Percentiles rank a stretch among this genome's conserved stretches.
These are phyloP conservation scores for Bjerkandera adusta DNA, from an alignment of 1,284 basidiomycete genomes.

Conservation along the genomic window DNA sequence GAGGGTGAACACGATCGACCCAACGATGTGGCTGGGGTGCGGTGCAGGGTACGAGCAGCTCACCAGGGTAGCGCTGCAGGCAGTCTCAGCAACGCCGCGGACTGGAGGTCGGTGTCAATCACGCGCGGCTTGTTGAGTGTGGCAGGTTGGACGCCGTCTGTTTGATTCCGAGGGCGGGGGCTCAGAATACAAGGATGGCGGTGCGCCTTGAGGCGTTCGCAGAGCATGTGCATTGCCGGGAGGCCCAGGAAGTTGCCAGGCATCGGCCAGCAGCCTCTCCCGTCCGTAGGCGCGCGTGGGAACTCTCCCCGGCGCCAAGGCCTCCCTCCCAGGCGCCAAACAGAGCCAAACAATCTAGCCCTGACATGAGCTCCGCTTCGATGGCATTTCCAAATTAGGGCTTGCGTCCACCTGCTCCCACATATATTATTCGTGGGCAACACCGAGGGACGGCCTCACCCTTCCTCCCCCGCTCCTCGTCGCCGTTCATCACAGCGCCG, in stretches of 20 bases:
- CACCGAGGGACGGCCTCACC: too few species aligned
- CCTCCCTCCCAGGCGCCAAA: not conserved
- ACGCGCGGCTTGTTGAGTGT: too few species aligned
- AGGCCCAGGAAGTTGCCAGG: not conserved
- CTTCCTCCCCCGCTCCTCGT: conserved; percentile 12
- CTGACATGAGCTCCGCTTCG: conserved; percentile 7
- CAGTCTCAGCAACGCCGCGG: too few species aligned
- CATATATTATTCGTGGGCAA: conserved; percentile 24
- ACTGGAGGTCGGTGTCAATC: too few species aligned
- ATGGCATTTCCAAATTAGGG: conserved; percentile 9
- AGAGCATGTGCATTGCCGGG: not conserved
- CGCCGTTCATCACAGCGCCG: conserved; percentile 12
- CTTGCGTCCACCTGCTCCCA: conserved; percentile 1
- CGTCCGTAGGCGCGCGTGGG: conserved; percentile 1
- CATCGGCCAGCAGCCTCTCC: not conserved
- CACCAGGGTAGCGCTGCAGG: too few species aligned
- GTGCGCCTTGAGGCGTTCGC: not conserved
- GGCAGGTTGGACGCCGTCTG: not conserved
- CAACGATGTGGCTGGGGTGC: not conserved
- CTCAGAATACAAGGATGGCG: conserved; percentile 3
- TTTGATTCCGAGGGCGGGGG: not conserved
- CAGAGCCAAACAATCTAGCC: conserved; percentile 4
- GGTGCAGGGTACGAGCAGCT: not conserved
- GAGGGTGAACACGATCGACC: not conserved
- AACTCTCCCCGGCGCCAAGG: not conserved